Evolutionary conservation across 345 rosid genomes (phyloP).

Genomic region (Streptanthus diversifolius): DNA sequence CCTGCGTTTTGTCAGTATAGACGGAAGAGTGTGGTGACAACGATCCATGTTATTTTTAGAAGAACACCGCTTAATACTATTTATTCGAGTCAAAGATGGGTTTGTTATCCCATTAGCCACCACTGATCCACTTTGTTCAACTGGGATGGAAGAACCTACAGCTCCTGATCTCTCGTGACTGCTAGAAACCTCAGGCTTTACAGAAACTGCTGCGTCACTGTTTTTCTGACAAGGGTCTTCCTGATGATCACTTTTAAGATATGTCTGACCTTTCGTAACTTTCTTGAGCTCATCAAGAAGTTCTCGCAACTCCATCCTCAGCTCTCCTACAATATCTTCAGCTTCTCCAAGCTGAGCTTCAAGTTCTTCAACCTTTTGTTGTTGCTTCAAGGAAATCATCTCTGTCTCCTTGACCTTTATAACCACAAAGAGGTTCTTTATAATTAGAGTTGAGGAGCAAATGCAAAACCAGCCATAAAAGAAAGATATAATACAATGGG

Average conservation of each 20-base stretch:
- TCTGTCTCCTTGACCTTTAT: constrained; percentile 71
- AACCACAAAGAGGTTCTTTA: background rate
- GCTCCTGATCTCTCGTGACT: constrained; percentile 30
- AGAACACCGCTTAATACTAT: constrained; percentile 40
- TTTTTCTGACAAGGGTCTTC: background rate
- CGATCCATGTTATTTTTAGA: constrained; percentile 41
- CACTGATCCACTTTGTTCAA: constrained; percentile 26
- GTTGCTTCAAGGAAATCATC: constrained; percentile 46
- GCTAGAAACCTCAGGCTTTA: constrained; percentile 30
- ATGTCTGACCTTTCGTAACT: constrained; percentile 24
- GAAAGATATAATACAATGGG: background rate
- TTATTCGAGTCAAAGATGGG: constrained; percentile 32
- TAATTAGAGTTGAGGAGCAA: background rate
- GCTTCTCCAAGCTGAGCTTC: constrained; percentile 92
- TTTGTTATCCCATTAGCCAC: constrained; percentile 33
- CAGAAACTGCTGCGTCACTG: constrained; percentile 23
- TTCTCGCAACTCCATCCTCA: constrained; percentile 66
- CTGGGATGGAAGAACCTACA: constrained; percentile 35
- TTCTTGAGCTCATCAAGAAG: constrained; percentile 59
- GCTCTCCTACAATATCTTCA: constrained; percentile 78
- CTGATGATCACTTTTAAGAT: constrained; percentile 6
- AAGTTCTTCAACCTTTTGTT: constrained; percentile 68
- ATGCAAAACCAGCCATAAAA: constrained; percentile 3
- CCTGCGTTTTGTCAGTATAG: constrained; percentile 59
- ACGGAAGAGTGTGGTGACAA: constrained; percentile 59